Percentiles rank a stretch among this genome's conserved stretches.
phyloP scores from a whole-genome alignment of 768 basidiomycete species.

The Russula vinacea region DNA sequence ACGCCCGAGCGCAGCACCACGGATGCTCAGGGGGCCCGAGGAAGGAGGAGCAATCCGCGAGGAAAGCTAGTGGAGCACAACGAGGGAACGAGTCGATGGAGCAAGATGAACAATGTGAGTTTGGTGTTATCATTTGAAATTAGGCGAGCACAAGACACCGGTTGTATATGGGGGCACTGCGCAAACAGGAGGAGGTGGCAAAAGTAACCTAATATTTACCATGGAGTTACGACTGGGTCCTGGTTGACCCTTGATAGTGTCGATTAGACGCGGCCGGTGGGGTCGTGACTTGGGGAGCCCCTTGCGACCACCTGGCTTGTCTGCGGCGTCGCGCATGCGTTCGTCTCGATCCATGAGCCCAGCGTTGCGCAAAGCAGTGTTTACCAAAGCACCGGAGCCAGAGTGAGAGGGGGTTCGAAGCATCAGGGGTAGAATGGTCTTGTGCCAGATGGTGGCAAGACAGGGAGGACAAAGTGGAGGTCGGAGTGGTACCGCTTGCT shows the following conservation, averaged over 20 bases:
- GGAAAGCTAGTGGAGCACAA: constrained; percentile 40
- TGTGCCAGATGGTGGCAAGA: constrained; percentile 14
- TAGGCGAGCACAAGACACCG: constrained; percentile 31
- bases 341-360: constrained; percentile 77
- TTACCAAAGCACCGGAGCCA: constrained; percentile 55
- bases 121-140: constrained; percentile 35
- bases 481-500: background rate
- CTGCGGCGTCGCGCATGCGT: constrained; percentile 66
- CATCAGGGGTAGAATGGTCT: constrained; percentile 37
- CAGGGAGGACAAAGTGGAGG: background rate
- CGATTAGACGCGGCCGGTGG: constrained; percentile 59
- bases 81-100: constrained; percentile 39
- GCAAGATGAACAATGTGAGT: constrained; percentile 44
- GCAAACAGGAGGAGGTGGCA: constrained; percentile 30
- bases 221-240: constrained; percentile 49
- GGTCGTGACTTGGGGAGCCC: constrained; percentile 57
- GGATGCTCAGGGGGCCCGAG: constrained; percentile 57
- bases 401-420: constrained; percentile 61
- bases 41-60: constrained; percentile 39
- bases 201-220: constrained; percentile 62
- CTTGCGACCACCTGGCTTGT: constrained; percentile 73
- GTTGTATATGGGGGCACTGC: constrained; percentile 27
- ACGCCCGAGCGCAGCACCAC: constrained; percentile 61
- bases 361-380: constrained; percentile 61
- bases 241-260: constrained; percentile 52